Percentiles rank a stretch among this genome's conserved stretches.
phyloP scores from a whole-genome alignment of 116 monocot genomes.

The Trichopus zeylanicus region DNA sequence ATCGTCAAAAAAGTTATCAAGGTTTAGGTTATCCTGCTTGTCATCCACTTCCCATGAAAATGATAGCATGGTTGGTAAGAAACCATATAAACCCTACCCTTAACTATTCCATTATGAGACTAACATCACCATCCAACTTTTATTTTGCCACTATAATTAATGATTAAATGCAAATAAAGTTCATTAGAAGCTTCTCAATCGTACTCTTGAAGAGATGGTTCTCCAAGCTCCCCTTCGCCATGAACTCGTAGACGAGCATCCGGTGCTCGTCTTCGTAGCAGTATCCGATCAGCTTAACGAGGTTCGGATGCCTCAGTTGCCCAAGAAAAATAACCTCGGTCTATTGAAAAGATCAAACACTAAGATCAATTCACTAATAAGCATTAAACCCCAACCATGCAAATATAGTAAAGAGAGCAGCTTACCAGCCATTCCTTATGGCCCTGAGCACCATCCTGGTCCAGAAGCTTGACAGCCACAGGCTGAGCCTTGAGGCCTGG shows the following conservation, averaged over 20 bases:
- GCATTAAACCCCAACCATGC: no score
- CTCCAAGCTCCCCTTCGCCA: constrained; percentile 59
- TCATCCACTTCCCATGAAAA: neutral
- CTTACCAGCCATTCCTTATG: constrained; percentile 65
- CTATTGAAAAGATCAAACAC: constrained; percentile 13
- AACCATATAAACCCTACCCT: neutral
- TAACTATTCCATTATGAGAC: neutral
- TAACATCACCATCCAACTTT: neutral
- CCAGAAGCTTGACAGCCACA: constrained; percentile 51
- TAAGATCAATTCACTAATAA: neutral
- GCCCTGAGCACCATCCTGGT: constrained; percentile 45
- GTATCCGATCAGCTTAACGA: constrained; percentile 68
- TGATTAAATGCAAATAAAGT: neutral
- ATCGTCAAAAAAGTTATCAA: neutral
- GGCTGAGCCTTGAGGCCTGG: constrained; percentile 35
- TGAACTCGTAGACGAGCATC: constrained; percentile 64
- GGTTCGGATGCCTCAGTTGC: constrained; percentile 52
- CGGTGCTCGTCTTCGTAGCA: constrained; percentile 69
- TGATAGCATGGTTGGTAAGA: neutral
- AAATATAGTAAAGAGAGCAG: no score
- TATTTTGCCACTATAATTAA: neutral
- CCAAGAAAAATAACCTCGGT: constrained; percentile 64
- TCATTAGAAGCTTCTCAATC: neutral
- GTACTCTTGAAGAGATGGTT: constrained; percentile 65
- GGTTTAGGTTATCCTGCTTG: neutral